These are phyloP conservation scores for Volvox africanus DNA, from an alignment of 139 green algal genomes.

Conservation along the genomic window DNA sequence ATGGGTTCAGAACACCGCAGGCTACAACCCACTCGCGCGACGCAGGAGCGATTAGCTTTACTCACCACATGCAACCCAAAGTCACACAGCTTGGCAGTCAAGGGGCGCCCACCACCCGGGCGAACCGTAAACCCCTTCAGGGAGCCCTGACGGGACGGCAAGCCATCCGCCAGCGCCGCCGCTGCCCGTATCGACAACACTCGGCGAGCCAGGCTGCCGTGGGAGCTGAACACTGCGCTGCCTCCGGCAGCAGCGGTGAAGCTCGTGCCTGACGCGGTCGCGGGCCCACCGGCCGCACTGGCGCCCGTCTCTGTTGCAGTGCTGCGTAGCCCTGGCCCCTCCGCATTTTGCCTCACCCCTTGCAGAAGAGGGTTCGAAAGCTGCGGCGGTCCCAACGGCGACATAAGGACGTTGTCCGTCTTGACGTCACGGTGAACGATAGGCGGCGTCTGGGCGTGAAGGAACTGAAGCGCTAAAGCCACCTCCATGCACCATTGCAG, in stretches of 20 bases:
- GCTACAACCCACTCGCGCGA: too few relatives aligned
- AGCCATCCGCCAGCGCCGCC: background rate
- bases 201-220: constrained; percentile 26
- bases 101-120: constrained; percentile 1
- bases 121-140: background rate
- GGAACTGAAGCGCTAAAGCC: constrained; percentile 44
- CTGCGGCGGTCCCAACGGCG: background rate
- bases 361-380: too few relatives aligned
- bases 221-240: background rate
- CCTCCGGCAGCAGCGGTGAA: background rate
- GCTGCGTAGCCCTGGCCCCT: background rate
- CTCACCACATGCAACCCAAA: constrained; percentile 43
- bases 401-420: constrained; percentile 44
- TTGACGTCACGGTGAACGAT: constrained; percentile 44
- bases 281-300: background rate
- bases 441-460: constrained; percentile 39
- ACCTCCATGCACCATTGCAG: constrained; percentile 45
- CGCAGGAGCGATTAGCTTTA: background rate
- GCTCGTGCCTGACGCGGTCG: background rate
- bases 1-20: too few relatives aligned
- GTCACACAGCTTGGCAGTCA: constrained; percentile 39
- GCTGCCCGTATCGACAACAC: constrained; percentile 18
- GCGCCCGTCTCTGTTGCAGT: background rate
- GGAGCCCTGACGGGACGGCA: background rate
- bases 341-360: background rate